Percentiles rank a stretch among this genome's conserved stretches.
These are phyloP conservation scores for Knufia fluminis DNA, from an alignment of 2,329 filamentous ascomycete species.

Conservation along the genomic window DNA sequence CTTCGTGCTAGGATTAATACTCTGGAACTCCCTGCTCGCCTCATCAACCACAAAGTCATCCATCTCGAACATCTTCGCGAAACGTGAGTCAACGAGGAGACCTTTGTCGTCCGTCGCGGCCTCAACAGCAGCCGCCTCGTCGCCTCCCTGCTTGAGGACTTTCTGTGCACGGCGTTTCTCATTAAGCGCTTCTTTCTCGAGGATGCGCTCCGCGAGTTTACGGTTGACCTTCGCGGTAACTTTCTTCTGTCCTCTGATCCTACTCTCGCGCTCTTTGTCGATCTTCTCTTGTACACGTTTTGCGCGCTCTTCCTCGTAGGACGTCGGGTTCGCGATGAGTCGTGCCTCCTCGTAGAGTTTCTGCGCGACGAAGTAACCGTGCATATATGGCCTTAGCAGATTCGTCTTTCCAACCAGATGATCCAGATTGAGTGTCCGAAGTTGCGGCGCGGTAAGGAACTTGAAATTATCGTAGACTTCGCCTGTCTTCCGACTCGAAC, in stretches of 20 bases:
- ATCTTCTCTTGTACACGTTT: slow-evolving; percentile 93
- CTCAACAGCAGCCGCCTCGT: slow-evolving; percentile 35
- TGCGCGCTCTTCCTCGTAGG: slow-evolving; percentile 83
- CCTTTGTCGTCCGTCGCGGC: slow-evolving; percentile 38
- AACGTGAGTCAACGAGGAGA: slow-evolving; percentile 75
- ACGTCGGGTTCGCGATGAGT: slow-evolving; percentile 84
- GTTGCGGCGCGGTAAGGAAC: slow-evolving; percentile 81
- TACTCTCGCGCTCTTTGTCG: slow-evolving; percentile 88
- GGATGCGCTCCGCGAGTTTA: slow-evolving; percentile 52
- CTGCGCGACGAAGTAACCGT: slow-evolving; percentile 94
- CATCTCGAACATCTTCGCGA: slow-evolving; percentile 81
- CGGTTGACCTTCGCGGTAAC: slow-evolving; percentile 80
- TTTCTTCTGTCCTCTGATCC: slow-evolving; percentile 91
- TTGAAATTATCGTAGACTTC: slow-evolving; percentile 99
- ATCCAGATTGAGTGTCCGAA: slow-evolving; percentile 74
- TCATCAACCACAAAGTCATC: slow-evolving; percentile 91
- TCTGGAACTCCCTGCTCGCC: slow-evolving; percentile 72
- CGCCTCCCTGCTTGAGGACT: slow-evolving; percentile 47
- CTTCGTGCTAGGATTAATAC: slow-evolving; percentile 78
- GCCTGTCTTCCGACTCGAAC: slow-evolving; percentile 42
- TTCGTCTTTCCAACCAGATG: slow-evolving; percentile 87
- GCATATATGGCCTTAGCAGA: slow-evolving; percentile 91
- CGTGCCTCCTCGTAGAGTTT: slow-evolving; percentile 91
- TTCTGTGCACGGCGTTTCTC: slow-evolving; percentile 37
- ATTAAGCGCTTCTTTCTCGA: slow-evolving; percentile 51